These are phyloP conservation scores for Leccinum rimulosum DNA, from an alignment of 768 basidiomycete genomes.

Conservation along the genomic window DNA sequence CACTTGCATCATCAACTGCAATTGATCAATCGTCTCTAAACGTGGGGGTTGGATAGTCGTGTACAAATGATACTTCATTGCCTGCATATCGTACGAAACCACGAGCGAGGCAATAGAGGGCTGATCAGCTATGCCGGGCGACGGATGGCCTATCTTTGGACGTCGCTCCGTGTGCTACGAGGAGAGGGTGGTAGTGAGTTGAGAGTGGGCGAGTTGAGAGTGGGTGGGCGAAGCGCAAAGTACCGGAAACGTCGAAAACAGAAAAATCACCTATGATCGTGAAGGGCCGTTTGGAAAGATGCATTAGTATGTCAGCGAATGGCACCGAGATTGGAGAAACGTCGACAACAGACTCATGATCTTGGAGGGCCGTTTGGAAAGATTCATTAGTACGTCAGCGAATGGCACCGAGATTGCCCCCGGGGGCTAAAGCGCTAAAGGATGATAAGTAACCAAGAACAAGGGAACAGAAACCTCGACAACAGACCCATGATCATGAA, in stretches of 20 bases:
- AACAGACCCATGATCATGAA: too few relatives aligned
- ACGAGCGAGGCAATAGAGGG: slow-evolving; percentile 64
- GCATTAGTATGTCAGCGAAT: slow-evolving; percentile 19
- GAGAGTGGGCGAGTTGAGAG: too few relatives aligned
- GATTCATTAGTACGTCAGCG: too few relatives aligned
- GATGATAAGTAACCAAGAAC: background rate
- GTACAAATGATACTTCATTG: slow-evolving; percentile 43
- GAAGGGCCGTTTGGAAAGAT: slow-evolving; percentile 29
- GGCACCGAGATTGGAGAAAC: slow-evolving; percentile 35
- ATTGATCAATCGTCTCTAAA: slow-evolving; percentile 43
- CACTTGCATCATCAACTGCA: slow-evolving; percentile 40
- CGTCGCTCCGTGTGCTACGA: too few relatives aligned
- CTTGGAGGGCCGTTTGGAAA: too few relatives aligned
- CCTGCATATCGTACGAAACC: slow-evolving; percentile 46
- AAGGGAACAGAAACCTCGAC: background rate
- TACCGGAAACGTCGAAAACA: background rate
- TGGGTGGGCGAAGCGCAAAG: slow-evolving; percentile 22
- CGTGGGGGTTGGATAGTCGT: slow-evolving; percentile 46
- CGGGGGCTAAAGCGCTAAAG: slow-evolving; percentile 44
- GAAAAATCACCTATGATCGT: slow-evolving; percentile 32
- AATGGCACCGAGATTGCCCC: slow-evolving; percentile 45
- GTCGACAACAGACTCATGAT: too few relatives aligned
- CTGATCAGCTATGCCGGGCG: slow-evolving; percentile 47
- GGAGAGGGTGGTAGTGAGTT: too few relatives aligned
- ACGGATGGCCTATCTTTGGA: slow-evolving; percentile 50